phyloP scores from a whole-genome alignment of 441 rosid genomes.

The Euphorbia schlechtendalii region DNA sequence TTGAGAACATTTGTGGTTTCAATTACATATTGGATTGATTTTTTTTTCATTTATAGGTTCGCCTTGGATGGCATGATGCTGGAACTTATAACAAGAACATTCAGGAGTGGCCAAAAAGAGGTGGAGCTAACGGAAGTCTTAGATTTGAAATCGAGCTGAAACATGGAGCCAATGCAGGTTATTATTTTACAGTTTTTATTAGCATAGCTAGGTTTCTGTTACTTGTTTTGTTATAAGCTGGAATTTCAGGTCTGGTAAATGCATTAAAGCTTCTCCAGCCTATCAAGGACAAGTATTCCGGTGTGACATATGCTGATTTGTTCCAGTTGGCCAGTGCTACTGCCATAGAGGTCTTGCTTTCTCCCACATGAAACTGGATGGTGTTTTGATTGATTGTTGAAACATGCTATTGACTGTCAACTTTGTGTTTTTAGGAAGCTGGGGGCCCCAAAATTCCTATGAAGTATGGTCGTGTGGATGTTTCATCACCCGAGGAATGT shows the following conservation, averaged over 20 bases:
- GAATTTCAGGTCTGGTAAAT: slow-evolving; percentile 59
- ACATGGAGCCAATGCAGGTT: slow-evolving; percentile 95
- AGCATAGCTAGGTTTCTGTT: slow-evolving; percentile 8
- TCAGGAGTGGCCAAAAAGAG: slow-evolving; percentile 84
- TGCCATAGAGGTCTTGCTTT: slow-evolving; percentile 65
- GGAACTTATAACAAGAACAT: slow-evolving; percentile 90
- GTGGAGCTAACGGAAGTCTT: slow-evolving; percentile 94
- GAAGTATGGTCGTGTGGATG: slow-evolving; percentile 92
- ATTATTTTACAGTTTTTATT: neutral
- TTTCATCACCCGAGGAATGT: slow-evolving; percentile 59
- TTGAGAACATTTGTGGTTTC: neutral
- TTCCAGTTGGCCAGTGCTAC: slow-evolving; percentile 95
- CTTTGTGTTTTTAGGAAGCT: slow-evolving; percentile 56
- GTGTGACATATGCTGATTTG: slow-evolving; percentile 76
- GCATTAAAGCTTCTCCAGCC: slow-evolving; percentile 71
- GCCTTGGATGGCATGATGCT: slow-evolving; percentile 94
- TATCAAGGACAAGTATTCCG: slow-evolving; percentile 74
- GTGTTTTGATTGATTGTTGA: neutral
- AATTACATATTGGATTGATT: neutral
- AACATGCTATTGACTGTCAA: slow-evolving; percentile 18
- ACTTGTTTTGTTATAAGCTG: slow-evolving; percentile 20
- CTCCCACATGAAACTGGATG: slow-evolving; percentile 11
- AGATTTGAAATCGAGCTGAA: slow-evolving; percentile 86
- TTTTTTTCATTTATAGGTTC: slow-evolving; percentile 40
- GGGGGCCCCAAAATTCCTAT: slow-evolving; percentile 89